Evolutionary conservation across 2,329 filamentous ascomycete species (phyloP), one percentile per base, ranked within the genome.

Genomic region (Verticillium longisporum): DNA sequence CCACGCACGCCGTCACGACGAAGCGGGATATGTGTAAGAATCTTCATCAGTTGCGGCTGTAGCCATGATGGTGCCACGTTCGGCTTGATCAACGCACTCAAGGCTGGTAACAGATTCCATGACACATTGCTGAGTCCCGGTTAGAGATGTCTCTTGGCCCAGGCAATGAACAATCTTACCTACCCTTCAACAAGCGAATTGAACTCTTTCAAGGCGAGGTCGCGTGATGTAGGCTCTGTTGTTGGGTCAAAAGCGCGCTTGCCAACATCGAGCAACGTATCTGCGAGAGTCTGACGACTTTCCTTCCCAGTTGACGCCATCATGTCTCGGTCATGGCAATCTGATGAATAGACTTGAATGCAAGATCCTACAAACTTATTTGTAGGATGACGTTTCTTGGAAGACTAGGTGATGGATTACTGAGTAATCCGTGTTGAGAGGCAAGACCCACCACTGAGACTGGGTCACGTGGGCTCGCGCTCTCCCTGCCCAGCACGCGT

Each of bases 61-160:
- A 90, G 76, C 85, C 85, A 89, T 70, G 72, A 66, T 11, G 86
- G 85, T 14, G 83, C 78, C 31, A 79, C 72, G 61, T 80, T 80
- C 11, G 88, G 86, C 63, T 88, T 85, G 37, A 89, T 82, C 21
- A 89, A 76, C 18, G 82, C 77, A 62, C 87, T 90, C 54, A 91
- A 72, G 4, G 84, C 78, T 9, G 83, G 84, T 26, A 91, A 74
- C 9, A 91, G 77, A 33, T 76, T 79, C 67, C 83, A 83, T 36
- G 81, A 80, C 54, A 14, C 54, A 55, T 55, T 55, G 26, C 54
- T 55, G 55, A 32, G 11, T 21, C 31, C 18, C 36, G 9, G 38
- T 33, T 21, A 58, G 38, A 53, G 38, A 3, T 21, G 5, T 50
- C 11, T 6, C n/a, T 50, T 6, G 10, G 2, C 3, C 7, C 18